Evolutionary conservation across 495 filamentous ascomycete species (phyloP), one percentile per base, ranked within the genome.

Genomic region (Amphirosellinia nigrospora): DNA sequence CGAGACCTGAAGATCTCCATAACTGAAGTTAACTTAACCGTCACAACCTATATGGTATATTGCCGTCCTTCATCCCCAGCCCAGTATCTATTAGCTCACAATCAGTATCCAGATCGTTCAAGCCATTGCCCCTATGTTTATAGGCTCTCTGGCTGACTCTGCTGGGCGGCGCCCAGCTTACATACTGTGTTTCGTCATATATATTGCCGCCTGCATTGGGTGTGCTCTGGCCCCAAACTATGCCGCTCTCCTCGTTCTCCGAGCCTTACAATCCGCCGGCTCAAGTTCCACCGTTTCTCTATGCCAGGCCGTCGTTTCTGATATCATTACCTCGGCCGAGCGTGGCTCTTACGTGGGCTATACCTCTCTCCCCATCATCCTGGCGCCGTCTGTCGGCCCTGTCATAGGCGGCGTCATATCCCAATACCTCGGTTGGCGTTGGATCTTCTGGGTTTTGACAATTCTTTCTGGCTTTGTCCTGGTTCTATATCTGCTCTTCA

Each of bases 391-490:
- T 0, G 59, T 88, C 9, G 86, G 85, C 0, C 86, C 86, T 1
- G 74, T 87, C 15, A 80, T 89, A 13, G 88, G 88, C 1, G 88
- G 89, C 0, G 70, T 90, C 7, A 36, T 36, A 36, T 53, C 80
- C 13, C 82, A 88, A 30, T 86, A 80, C 53, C 77, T 88, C 0
- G 86, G 86, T 2, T 90, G 88, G 89, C 72, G 86, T 13, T 81
- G 80, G 50, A 88, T 89, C n/a, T 91, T 90, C 76, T 90, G 86
- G 86, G 86, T 91, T 60, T 78, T 90, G 15, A 74, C 79, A 11
- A 88, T 89, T 38, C 58, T 85, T 1, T 77, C 79, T 2, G 85
- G 81, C 0, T 67, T 81, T 21, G 78, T 82, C 10, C 69, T 83
- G 8, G 58, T 78, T 16, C 21, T 83, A 0, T 82, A 84, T 67